Conservation (phyloP, 805 yeast genomes). For the Saccharomycopsis babjevae region DNA sequence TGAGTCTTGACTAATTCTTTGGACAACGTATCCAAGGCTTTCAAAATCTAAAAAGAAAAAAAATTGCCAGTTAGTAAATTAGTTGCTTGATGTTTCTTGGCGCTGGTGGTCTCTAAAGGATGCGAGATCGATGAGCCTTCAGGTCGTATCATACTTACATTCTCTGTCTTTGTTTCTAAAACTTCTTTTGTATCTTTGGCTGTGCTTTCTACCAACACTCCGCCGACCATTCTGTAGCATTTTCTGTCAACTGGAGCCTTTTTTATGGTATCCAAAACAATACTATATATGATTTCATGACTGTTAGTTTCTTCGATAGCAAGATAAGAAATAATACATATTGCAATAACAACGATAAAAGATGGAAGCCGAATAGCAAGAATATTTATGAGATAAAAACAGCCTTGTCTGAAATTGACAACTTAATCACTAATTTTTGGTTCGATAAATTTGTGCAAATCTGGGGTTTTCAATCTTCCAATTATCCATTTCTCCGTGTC, state of each 20-base stretch:
- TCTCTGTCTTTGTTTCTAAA: conserved; percentile 44
- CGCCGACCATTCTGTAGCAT: conserved; percentile 90
- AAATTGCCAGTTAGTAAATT: background rate
- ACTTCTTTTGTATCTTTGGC: conserved; percentile 68
- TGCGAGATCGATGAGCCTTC: too few relatives aligned
- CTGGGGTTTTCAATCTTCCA: too few relatives aligned
- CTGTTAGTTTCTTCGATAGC: background rate
- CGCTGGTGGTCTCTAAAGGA: too few relatives aligned
- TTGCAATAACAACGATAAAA: too few relatives aligned
- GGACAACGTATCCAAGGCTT: conserved; percentile 27
- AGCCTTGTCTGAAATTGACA: too few relatives aligned
- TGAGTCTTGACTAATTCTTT: conserved; percentile 27
- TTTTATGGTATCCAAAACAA: conserved; percentile 50
- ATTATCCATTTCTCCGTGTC: too few relatives aligned
- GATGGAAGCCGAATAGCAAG: too few relatives aligned
- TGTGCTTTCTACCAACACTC: conserved; percentile 74
- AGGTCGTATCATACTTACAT: conserved; percentile 24
- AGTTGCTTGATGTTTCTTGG: too few relatives aligned
- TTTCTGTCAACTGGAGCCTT: conserved; percentile 49
- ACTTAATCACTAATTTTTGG: too few relatives aligned
- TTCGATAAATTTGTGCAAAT: too few relatives aligned
- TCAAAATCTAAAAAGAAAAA: conserved; percentile 21
- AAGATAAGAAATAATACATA: too few relatives aligned
- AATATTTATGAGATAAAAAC: too few relatives aligned
- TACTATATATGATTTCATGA: conserved; percentile 20